phyloP scores from a whole-genome alignment of 208 protist genomes.

The Acanthamoeba royreba region DNA sequence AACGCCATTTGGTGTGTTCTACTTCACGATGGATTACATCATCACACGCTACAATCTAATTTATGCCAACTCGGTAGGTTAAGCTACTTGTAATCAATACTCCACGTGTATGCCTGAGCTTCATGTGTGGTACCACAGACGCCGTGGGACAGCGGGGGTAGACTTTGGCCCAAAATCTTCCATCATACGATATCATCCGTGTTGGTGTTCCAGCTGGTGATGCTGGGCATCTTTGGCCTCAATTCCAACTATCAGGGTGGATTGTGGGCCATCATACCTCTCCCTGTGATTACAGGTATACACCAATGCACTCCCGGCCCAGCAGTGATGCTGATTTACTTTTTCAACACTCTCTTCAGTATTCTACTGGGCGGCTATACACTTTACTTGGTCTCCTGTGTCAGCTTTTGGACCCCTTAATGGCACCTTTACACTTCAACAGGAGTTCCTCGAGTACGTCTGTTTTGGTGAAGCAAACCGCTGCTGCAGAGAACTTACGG shows the following conservation, averaged over 20 bases:
- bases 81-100: neutral
- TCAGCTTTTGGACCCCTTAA: neutral
- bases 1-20: neutral
- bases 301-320: neutral
- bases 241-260: slow-evolving; percentile 10
- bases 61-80: neutral
- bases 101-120: neutral
- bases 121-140: neutral
- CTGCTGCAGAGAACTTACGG: neutral
- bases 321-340: neutral
- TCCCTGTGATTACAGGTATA: neutral
- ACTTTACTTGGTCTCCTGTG: slow-evolving; percentile 3
- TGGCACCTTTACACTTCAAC: slow-evolving; percentile 5
- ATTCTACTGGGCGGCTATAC: neutral
- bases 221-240: slow-evolving; percentile 13
- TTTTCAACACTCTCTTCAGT: neutral
- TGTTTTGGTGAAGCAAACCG: neutral
- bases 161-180: neutral
- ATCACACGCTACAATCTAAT: slow-evolving; percentile 40
- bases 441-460: neutral
- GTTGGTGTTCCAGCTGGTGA: slow-evolving; percentile 19
- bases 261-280: neutral
- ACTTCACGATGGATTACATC: neutral
- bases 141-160: slow-evolving; percentile 7
- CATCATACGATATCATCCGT: slow-evolving; percentile 27